These are phyloP conservation scores for Rubia yunnanensis DNA, from an alignment of 257 asterid genomes.

Conservation along the genomic window DNA sequence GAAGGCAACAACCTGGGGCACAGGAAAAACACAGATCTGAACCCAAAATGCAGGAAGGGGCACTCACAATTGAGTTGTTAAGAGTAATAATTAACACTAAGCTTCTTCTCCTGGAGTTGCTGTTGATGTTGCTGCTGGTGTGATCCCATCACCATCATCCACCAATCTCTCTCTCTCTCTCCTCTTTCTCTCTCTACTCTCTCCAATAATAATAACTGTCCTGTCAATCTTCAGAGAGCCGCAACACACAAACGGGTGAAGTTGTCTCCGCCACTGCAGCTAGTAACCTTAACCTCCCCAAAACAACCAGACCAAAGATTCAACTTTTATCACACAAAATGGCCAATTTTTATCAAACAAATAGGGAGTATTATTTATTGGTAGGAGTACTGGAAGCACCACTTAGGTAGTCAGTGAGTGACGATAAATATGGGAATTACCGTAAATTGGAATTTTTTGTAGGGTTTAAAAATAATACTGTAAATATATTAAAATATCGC, in stretches of 20 bases:
- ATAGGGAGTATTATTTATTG: no score
- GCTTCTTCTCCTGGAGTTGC: conserved; percentile 4
- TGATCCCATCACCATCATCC: conserved; percentile 38
- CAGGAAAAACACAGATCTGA: conserved; percentile 2
- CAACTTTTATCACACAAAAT: neutral
- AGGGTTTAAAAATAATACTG: neutral
- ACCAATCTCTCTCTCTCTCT: neutral
- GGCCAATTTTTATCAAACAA: neutral
- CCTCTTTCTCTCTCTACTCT: neutral
- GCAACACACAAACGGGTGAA: conserved; percentile 35
- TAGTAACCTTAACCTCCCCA: no score
- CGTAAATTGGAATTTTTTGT: neutral
- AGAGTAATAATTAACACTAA: neutral
- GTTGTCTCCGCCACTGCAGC: no score
- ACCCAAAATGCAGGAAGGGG: neutral
- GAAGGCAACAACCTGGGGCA: neutral
- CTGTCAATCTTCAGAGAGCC: conserved; percentile 40
- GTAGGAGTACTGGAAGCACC: neutral
- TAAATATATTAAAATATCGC: neutral
- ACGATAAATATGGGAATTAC: neutral
- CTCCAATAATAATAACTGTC: conserved; percentile 2
- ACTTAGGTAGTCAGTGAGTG: neutral
- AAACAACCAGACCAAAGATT: no score
- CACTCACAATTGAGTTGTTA: neutral
- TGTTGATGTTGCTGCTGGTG: conserved; percentile 30